Base-by-base conservation (phyloP, 306 rosid genomes). In the Glycyrrhiza uralensis region DNA sequence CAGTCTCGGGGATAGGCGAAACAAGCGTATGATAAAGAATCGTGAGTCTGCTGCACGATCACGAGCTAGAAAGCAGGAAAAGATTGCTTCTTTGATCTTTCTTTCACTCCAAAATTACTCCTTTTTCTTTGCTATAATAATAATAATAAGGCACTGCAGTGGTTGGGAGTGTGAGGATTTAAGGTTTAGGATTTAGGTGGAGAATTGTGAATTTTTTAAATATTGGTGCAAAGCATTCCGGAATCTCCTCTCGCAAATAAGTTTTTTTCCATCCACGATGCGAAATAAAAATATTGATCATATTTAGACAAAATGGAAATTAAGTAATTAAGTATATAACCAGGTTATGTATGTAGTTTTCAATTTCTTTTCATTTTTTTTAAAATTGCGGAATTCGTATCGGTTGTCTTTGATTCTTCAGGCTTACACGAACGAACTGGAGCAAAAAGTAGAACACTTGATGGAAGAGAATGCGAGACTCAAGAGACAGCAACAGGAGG, bases 1-100 rank as follows among this genome's bases (percentile, higher is more conserved):
- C 58, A 38, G 44, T 9, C 46, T 75, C 0, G 84, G 86, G 1
- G 81, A 72, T 38, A 44, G 89, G 12, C 73, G 91, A 14, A 86
- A 86, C 12, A 94, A 89, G 70, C 87, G 99, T 2, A 87, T 91
- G 97, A 89, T 94, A 60, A 94, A 91, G 86, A 94, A 94, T 54
- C 80, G 99, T 2, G 97, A 94, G 58, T 91, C 99, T 3, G 99
- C 99, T 19, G 92, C 99, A 6, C 86, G 99, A 41, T 94, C 99
- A 10, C 71, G 99, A 12, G 97, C 99, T 17, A 71, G 99, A 75
- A 94, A 88, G 42, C 99, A 91, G 99, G 99, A 66, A 83, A 50
- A n/a, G 5, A 14, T 33, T 26, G 4, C 17, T 36, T 70, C 57
- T 18, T 58, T 14, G 7, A 30, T 51, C 4, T 0, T 38, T 5